These are phyloP conservation scores for Lyophyllum atratum DNA, from an alignment of 768 basidiomycete genomes.

Conservation along the genomic window DNA sequence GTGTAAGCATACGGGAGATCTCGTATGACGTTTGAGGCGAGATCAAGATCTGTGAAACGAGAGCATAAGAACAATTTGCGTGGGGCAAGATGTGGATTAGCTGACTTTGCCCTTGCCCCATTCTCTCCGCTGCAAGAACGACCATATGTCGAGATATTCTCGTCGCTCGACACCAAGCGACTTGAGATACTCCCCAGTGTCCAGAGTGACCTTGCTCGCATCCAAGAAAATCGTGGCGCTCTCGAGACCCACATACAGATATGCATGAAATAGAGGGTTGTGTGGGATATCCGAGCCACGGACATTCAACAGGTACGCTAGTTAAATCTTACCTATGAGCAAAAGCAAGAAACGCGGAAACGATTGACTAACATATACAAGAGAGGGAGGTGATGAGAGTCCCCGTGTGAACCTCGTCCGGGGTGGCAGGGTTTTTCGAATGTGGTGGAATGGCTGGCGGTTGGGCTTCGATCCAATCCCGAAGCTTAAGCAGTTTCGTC, in stretches of 20 bases:
- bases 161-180: constrained; percentile 56
- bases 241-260: constrained; percentile 71
- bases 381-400: constrained; percentile 72
- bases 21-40: constrained; percentile 78
- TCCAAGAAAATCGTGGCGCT: constrained; percentile 80
- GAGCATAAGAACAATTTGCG: constrained; percentile 1
- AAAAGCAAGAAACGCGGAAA: background rate
- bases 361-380: constrained; percentile 62
- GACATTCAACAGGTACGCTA: constrained; percentile 87
- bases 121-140: constrained; percentile 69
- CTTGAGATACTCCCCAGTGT: constrained; percentile 59
- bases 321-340: background rate
- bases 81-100: constrained; percentile 6
- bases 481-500: constrained; percentile 68
- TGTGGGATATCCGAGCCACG: constrained; percentile 89
- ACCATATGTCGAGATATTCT: constrained; percentile 80
- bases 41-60: constrained; percentile 54
- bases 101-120: constrained; percentile 80
- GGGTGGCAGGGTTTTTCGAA: constrained; percentile 60
- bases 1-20: constrained; percentile 82
- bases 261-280: constrained; percentile 91
- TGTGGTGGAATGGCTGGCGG: constrained; percentile 62
- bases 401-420: constrained; percentile 63
- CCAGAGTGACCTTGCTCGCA: constrained; percentile 56
- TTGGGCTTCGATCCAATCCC: constrained; percentile 68